phyloP scores from a whole-genome alignment of 495 filamentous ascomycete genomes.

The Aspergillus ellipticus region DNA sequence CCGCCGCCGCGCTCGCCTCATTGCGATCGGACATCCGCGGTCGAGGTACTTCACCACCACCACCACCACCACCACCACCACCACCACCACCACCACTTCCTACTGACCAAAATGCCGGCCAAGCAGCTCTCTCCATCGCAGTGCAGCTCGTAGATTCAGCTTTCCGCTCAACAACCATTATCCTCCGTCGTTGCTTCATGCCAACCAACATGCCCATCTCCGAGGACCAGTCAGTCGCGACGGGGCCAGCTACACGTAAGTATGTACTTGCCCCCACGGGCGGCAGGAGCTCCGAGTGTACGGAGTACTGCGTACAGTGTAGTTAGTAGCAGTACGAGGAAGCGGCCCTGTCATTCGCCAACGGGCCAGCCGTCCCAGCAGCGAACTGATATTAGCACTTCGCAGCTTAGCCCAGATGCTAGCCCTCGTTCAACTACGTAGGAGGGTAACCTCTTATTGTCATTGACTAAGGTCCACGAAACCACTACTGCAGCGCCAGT shows the following conservation, averaged over 20 bases:
- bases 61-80: no score
- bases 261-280: not conserved
- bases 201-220: no score
- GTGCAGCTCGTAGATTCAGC: no score
- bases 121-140: not conserved
- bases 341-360: not conserved
- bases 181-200: no score
- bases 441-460: no score
- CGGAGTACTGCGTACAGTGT: not conserved
- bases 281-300: not conserved
- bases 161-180: no score
- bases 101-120: no score
- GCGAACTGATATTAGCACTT: not conserved
- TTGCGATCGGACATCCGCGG: not conserved
- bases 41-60: not conserved
- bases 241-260: not conserved
- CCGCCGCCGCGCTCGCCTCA: no score
- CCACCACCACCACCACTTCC: no score
- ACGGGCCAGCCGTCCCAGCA: conserved; percentile 1
- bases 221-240: no score
- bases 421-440: no score
- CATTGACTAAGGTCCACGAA: not conserved
- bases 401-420: not conserved
- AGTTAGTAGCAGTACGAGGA: not conserved
- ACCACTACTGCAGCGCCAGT: not conserved